Evolutionary conservation across 2,329 filamentous ascomycete genomes (phyloP), one percentile per base, ranked within the genome.

Genomic region (Chaetomiaceae sp.): DNA sequence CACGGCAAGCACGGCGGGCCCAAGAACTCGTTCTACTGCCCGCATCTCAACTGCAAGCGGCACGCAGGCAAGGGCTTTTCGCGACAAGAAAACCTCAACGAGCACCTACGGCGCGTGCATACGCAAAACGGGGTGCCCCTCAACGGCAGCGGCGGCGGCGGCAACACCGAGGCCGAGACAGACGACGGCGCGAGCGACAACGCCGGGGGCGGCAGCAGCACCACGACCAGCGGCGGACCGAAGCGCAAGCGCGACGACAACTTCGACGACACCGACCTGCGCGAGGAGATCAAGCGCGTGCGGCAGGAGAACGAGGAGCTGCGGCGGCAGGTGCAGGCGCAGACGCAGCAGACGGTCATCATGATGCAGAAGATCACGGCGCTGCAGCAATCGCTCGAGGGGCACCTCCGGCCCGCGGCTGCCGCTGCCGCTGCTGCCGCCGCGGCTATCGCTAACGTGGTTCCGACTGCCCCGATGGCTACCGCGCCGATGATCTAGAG

Each of bases 91-190:
- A 97, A 97, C 64, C 77, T 96, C 4, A 91, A 92, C 66, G 92
- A 97, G 71, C 92, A 97, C 71, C 75, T 96, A 17, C 87, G 92
- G 19, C 85, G 92, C 23, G 89, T 95, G n/a, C 92, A 97, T 68
- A 86, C 80, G 38, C 76, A 78, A 44, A 72, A 75, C 25, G 54
- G 63, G 56, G 48, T 63, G 42, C 15, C 67, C 12, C 44, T 48
- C 25, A 52, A 49, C 3, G 64, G 66, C 44, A n/a, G n/a, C n/a
- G n/a, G n/a, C n/a, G n/a, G n/a, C n/a, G n/a, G n/a, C n/a, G n/a
- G n/a, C n/a, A n/a, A n/a, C n/a, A 67, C 71, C 20, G 68, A 64
- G 17, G 67, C 66, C 23, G 73, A 75, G 31, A 71, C 69, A 27
- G 76, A 75, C 33, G 75, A 77, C 47, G 74, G 74, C 46, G 76